Conservation (phyloP, 2,329 filamentous ascomycete species). For the Metarhizium humberi region DNA sequence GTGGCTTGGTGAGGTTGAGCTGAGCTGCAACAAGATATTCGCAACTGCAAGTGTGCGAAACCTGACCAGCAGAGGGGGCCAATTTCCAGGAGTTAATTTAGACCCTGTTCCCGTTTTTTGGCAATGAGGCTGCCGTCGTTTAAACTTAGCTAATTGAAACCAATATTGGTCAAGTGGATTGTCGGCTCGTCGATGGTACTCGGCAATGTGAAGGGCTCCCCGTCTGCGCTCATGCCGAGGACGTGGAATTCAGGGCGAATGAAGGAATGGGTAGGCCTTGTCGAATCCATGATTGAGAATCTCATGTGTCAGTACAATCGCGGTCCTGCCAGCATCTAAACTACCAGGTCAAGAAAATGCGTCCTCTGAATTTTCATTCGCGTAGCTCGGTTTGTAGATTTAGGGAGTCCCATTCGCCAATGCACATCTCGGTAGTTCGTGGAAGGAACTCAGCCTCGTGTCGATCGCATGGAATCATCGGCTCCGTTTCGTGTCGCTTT, state of each 20-base stretch:
- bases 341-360: too few relatives aligned
- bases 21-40: not conserved
- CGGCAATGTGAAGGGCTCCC: too few relatives aligned
- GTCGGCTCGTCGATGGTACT: too few relatives aligned
- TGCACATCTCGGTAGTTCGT: not conserved
- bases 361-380: not conserved
- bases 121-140: not conserved
- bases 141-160: not conserved
- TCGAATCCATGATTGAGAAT: too few relatives aligned
- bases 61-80: not conserved
- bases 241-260: too few relatives aligned
- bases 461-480: not conserved
- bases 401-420: not conserved
- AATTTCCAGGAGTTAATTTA: not conserved
- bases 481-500: not conserved
- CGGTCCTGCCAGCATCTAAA: not conserved
- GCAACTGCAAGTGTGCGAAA: not conserved
- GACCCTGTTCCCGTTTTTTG: not conserved
- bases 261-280: too few relatives aligned
- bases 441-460: not conserved
- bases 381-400: not conserved
- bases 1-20: not conserved
- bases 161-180: not conserved
- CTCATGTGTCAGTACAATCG: too few relatives aligned
- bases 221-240: too few relatives aligned